These are phyloP conservation scores for Desmodesmus armatus DNA, from an alignment of 139 green algal species.

Conservation along the genomic window DNA sequence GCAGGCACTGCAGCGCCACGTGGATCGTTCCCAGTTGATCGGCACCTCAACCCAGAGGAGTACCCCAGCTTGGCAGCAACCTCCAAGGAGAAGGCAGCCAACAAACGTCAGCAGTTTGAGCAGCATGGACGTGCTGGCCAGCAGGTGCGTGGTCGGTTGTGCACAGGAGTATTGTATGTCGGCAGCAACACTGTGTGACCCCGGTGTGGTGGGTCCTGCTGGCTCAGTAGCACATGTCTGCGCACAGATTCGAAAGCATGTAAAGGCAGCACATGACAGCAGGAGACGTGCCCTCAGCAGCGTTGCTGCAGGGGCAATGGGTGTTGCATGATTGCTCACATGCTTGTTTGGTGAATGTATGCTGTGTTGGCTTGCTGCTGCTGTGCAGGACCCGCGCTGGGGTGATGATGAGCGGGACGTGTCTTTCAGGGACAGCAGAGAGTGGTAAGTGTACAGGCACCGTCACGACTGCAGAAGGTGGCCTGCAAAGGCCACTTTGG, in stretches of 20 bases:
- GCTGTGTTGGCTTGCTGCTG: not conserved
- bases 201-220: not conserved
- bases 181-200: not conserved
- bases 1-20: conserved; percentile 26
- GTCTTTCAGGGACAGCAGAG: not conserved
- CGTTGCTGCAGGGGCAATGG: too few relatives aligned
- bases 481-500: not conserved
- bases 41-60: conserved; percentile 76
- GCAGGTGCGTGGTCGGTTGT: too few relatives aligned
- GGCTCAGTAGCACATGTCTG: too few relatives aligned
- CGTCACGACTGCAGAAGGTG: too few relatives aligned
- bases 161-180: too few relatives aligned
- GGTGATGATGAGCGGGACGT: conserved; percentile 46
- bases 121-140: conserved; percentile 33
- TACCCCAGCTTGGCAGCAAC: conserved; percentile 78
- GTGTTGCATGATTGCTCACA: not conserved
- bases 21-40: conserved; percentile 50
- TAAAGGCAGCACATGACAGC: too few relatives aligned
- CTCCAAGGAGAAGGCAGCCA: conserved; percentile 44
- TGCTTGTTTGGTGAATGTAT: not conserved
- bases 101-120: conserved; percentile 32
- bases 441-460: conserved; percentile 15
- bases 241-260: too few relatives aligned
- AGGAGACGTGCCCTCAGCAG: too few relatives aligned
- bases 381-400: conserved; percentile 42